A percentile compares a stretch with the other conserved stretches of the same genome.
phyloP scores from a whole-genome alignment of 495 filamentous ascomycete species.

The Penicilliopsis zonata region DNA sequence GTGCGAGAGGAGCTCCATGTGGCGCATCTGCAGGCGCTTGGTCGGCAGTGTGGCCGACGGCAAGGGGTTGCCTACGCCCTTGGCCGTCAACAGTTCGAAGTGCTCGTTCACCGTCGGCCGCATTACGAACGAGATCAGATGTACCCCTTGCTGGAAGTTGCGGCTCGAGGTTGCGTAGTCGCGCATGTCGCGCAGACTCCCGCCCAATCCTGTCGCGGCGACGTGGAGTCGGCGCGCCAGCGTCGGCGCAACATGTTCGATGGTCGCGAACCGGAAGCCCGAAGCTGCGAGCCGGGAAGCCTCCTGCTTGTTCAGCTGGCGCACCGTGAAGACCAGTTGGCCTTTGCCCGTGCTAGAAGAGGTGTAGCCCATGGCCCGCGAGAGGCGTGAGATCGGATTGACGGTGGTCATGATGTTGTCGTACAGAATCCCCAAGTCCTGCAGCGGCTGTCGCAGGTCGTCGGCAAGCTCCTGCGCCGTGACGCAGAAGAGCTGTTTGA shows the following conservation, averaged over 20 bases:
- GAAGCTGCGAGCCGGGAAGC: constrained; percentile 48
- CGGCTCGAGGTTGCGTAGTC: constrained; percentile 38
- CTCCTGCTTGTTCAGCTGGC: constrained; percentile 45
- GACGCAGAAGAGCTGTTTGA: constrained; percentile 80
- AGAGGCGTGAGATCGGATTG: constrained; percentile 22
- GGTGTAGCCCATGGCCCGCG: constrained; percentile 22
- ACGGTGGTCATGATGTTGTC: constrained; percentile 65
- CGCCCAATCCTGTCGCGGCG: constrained; percentile 35
- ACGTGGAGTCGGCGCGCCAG: constrained; percentile 66
- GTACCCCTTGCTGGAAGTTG: constrained; percentile 53
- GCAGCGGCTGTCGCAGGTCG: constrained; percentile 46
- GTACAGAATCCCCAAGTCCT: constrained; percentile 61
- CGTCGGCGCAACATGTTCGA: constrained; percentile 53
- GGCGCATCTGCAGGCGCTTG: constrained; percentile 42
- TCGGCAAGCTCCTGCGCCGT: constrained; percentile 63
- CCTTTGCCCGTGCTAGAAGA: constrained; percentile 44
- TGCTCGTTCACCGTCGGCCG: constrained; percentile 52
- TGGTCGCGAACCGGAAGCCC: constrained; percentile 67
- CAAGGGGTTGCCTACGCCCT: constrained; percentile 49
- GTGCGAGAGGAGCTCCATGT: constrained; percentile 42
- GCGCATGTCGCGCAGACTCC: constrained; percentile 48
- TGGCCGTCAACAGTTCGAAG: constrained; percentile 65
- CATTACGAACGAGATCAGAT: constrained; percentile 65
- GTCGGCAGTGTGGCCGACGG: constrained; percentile 51
- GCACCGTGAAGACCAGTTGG: constrained; percentile 72